phyloP scores from a whole-genome alignment of 345 rosid species.

The Gossypium mustelinum region DNA sequence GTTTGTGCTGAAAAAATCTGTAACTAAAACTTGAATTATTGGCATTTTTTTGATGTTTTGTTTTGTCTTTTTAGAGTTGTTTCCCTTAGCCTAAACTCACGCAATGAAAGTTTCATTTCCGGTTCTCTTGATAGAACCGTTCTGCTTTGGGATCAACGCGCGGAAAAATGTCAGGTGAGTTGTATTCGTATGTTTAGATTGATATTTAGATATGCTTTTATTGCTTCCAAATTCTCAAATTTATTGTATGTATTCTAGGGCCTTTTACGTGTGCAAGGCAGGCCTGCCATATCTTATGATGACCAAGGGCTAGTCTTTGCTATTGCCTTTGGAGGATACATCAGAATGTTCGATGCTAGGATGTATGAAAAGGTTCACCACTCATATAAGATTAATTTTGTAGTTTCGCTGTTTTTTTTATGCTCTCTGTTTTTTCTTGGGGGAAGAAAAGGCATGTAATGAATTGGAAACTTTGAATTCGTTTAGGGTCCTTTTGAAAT shows the following conservation, averaged over 20 bases:
- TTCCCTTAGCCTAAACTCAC: constrained; percentile 83
- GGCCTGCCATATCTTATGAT: constrained; percentile 97
- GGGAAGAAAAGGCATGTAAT: not conserved
- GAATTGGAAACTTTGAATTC: constrained; percentile 21
- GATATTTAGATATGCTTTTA: not conserved
- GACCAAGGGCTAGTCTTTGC: constrained; percentile 93
- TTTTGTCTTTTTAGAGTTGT: constrained; percentile 62
- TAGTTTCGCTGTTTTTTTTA: constrained; percentile 5
- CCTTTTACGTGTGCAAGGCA: constrained; percentile 72
- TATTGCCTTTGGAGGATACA: constrained; percentile 85
- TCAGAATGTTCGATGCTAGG: constrained; percentile 92
- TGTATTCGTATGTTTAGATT: constrained; percentile 9
- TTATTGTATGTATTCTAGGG: constrained; percentile 35
- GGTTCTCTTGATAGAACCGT: constrained; percentile 98
- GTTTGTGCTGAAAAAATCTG: not conserved
- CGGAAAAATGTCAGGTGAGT: constrained; percentile 90
- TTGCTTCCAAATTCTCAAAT: constrained; percentile 8
- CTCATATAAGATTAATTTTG: not conserved
- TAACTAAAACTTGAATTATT: not conserved
- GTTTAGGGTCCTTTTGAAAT: constrained; percentile 83
- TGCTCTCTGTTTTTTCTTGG: not conserved
- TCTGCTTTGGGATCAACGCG: constrained; percentile 95
- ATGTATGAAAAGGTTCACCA: constrained; percentile 80
- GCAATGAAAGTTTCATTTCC: constrained; percentile 81
- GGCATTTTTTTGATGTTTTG: not conserved